These are phyloP conservation scores for Penicillium angulare DNA, from an alignment of 495 filamentous ascomycete species.

Conservation along the genomic window DNA sequence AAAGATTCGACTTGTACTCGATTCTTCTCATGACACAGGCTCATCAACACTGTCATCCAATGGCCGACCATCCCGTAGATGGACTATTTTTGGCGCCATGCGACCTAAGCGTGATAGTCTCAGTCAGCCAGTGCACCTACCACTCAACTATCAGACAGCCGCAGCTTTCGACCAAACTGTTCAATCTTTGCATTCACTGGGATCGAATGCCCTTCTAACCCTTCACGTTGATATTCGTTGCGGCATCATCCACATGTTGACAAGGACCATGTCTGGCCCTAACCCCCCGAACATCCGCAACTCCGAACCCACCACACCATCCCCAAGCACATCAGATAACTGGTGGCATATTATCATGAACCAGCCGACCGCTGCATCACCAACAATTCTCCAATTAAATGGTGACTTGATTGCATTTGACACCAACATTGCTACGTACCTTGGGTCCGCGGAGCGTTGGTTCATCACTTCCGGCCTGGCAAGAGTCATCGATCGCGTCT, in stretches of 20 bases:
- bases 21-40: constrained; percentile 40
- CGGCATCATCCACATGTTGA: constrained; percentile 68
- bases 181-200: constrained; percentile 73
- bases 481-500: constrained; percentile 65
- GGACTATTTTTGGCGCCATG: constrained; percentile 68
- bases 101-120: constrained; percentile 56
- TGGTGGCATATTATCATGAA: constrained; percentile 74
- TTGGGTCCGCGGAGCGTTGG: constrained; percentile 57
- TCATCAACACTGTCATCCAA: constrained; percentile 36
- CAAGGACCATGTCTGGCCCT: constrained; percentile 46
- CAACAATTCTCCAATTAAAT: constrained; percentile 74
- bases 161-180: constrained; percentile 82
- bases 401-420: constrained; percentile 78
- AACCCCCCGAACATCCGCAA: constrained; percentile 35
- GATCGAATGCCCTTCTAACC: constrained; percentile 71
- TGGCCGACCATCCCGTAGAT: constrained; percentile 58
- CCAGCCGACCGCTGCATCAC: constrained; percentile 74
- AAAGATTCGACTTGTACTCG: constrained; percentile 71
- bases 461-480: constrained; percentile 76
- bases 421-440: constrained; percentile 68
- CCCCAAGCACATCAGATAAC: constrained; percentile 49
- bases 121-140: constrained; percentile 71
- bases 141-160: constrained; percentile 83
- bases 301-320: constrained; percentile 49
- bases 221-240: constrained; percentile 86